These are phyloP conservation scores for Rosa persica DNA, from an alignment of 306 rosid species.

Conservation along the genomic window DNA sequence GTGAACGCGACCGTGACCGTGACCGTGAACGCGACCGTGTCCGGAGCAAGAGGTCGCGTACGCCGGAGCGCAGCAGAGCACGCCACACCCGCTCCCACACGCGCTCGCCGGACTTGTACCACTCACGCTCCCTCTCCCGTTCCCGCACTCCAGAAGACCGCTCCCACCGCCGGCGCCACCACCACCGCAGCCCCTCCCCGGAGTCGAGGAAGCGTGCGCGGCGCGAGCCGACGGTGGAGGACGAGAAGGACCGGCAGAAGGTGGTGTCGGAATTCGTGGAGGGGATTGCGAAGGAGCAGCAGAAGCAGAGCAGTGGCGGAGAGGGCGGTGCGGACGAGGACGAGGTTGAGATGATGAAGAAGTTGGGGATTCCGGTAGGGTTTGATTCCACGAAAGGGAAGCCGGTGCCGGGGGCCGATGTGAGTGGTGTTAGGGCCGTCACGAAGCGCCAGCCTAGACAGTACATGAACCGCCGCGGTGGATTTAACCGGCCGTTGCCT, in stretches of 20 bases:
- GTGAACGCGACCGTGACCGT: slow-evolving; percentile 34
- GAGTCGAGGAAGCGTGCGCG: slow-evolving; percentile 76
- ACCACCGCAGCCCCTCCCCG: slow-evolving; percentile 72
- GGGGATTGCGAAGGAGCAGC: slow-evolving; percentile 66
- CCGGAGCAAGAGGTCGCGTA: slow-evolving; percentile 69
- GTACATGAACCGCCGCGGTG: slow-evolving; percentile 98
- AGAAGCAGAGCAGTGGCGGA: slow-evolving; percentile 33
- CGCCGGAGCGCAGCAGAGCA: slow-evolving; percentile 66
- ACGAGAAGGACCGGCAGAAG: slow-evolving; percentile 61
- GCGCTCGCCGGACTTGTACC: slow-evolving; percentile 56
- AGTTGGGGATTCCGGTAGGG: slow-evolving; percentile 79
- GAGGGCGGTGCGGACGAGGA: slow-evolving; percentile 52
- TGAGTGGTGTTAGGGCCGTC: slow-evolving; percentile 80
- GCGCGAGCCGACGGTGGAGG: slow-evolving; percentile 52
- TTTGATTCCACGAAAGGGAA: slow-evolving; percentile 93
- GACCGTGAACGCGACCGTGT: slow-evolving; percentile 54
- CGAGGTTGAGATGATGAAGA: slow-evolving; percentile 96
- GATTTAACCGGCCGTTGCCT: slow-evolving; percentile 96
- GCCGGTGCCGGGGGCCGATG: slow-evolving; percentile 83
- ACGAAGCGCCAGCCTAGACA: slow-evolving; percentile 92
- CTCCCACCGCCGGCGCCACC: slow-evolving; percentile 60
- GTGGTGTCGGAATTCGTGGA: slow-evolving; percentile 82
- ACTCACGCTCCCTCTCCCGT: slow-evolving; percentile 34
- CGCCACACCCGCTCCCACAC: slow-evolving; percentile 71
- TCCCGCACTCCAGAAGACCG: slow-evolving; percentile 69